phyloP scores from a whole-genome alignment of 73 alveolate genomes.

The Durusdinium trenchii region DNA sequence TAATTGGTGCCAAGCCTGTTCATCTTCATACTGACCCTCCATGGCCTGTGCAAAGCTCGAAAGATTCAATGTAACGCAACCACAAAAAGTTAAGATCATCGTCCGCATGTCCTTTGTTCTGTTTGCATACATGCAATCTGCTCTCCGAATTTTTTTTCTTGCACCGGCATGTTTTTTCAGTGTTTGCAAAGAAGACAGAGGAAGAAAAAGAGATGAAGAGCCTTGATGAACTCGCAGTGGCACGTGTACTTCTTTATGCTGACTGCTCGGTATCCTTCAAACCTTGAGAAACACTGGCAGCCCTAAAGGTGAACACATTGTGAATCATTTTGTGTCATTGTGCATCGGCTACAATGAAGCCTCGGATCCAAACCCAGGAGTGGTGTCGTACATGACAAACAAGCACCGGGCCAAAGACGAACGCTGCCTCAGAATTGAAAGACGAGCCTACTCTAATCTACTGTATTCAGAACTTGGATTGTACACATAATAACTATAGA shows the following conservation, averaged over 20 bases:
- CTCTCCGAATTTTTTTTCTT: not conserved
- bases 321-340: not conserved
- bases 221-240: constrained; percentile 80
- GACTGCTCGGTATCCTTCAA: constrained; percentile 3
- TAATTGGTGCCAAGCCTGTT: no score
- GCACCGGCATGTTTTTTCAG: not conserved
- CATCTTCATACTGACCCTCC: constrained; percentile 57
- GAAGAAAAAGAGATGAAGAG: not conserved
- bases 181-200: not conserved
- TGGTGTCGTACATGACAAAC: constrained; percentile 31
- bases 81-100: not conserved
- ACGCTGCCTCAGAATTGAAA: not conserved
- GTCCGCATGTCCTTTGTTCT: not conserved
- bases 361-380: constrained; percentile 36
- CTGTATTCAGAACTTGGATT: no score
- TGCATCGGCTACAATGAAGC: not conserved
- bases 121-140: not conserved
- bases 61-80: not conserved
- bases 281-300: not conserved
- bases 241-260: constrained; percentile 18
- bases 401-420: constrained; percentile 25
- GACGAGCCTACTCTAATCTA: no score
- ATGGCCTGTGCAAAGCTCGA: not conserved
- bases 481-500: no score
- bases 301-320: not conserved